Evolutionary conservation across 208 protist genomes (phyloP), one percentile per base, ranked within the genome.

Genomic region (Vickermania spadyakhi): DNA sequence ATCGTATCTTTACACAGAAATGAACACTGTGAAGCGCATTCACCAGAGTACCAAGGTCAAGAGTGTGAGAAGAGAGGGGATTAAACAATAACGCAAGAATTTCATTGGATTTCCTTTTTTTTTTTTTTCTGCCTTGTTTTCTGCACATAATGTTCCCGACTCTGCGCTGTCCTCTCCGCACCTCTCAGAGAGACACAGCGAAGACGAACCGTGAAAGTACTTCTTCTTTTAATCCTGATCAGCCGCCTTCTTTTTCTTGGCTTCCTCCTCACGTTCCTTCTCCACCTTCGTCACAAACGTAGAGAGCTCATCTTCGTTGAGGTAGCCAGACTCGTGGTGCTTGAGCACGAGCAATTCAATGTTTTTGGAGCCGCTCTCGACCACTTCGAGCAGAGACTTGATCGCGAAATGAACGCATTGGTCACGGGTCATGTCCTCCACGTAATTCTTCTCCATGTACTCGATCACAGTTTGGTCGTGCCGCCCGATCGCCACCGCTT

Each of bases 401-500:
- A 99, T 91, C 5, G 98, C 97, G 21, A 99, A 96, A 70, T 98
- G 97, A 41, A 99, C 81, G 50, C 93, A 93, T 49, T 91, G 89
- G 22, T 97, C 77, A 26, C 97, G 89, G 50, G 60, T 81, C 74
- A 92, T 92, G 52, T 90, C 82, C 13, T 95, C 85, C 60, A 83
- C 84, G 77, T 98, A 99, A 73, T 97, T 87, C 80, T 99, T 99
- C 79, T 99, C 98, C 68, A 99, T 94, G 78, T 94, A 99, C 74
- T 99, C 98, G 52, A 96, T 81, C n/a, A 99, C 97, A 13, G 94
- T 98, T 76, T 99, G 98, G 50, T 97, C 93, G 61, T 97, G 96
- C 22, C 95, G 85, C 51, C 98, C 98, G 66, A 89, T 91, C 21
- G 82, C 85, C 18, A 73, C 76, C 30, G 84, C 84, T 2, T 75